These are phyloP conservation scores for Russula dissimulans DNA, from an alignment of 768 basidiomycete genomes.

Conservation along the genomic window DNA sequence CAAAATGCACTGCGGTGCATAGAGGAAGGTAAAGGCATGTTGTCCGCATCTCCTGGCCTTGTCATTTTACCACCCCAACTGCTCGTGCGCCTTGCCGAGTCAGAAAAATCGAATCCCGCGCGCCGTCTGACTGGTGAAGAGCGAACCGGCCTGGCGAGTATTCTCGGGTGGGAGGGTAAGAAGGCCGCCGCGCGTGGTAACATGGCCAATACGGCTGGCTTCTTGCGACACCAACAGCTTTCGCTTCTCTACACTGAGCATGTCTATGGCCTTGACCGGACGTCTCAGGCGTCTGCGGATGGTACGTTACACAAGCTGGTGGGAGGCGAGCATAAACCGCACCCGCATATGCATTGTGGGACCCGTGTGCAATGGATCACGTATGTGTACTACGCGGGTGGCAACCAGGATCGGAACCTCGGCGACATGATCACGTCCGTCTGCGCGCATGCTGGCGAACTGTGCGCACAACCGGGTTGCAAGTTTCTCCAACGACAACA, in stretches of 20 bases:
- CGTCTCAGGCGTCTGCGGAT: not conserved
- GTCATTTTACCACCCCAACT: slow-evolving; percentile 39
- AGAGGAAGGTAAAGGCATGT: slow-evolving; percentile 29
- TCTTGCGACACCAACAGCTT: slow-evolving; percentile 49
- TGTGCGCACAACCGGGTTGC: slow-evolving; percentile 33
- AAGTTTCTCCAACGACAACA: slow-evolving; percentile 5
- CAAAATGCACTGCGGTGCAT: slow-evolving; percentile 34
- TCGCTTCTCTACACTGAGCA: slow-evolving; percentile 42
- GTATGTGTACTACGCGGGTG: slow-evolving; percentile 29
- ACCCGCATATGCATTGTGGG: slow-evolving; percentile 30
- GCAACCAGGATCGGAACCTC: slow-evolving; percentile 27
- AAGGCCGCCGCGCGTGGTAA: slow-evolving; percentile 29
- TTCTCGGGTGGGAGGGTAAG: slow-evolving; percentile 53
- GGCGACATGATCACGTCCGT: slow-evolving; percentile 36
- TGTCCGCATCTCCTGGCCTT: slow-evolving; percentile 50
- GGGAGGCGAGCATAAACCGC: slow-evolving; percentile 11
- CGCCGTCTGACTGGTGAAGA: slow-evolving; percentile 48
- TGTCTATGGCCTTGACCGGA: slow-evolving; percentile 16
- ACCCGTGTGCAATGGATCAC: slow-evolving; percentile 39
- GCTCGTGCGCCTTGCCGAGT: slow-evolving; percentile 40
- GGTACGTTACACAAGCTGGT: slow-evolving; percentile 6
- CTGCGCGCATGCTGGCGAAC: slow-evolving; percentile 25
- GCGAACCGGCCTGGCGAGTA: slow-evolving; percentile 38
- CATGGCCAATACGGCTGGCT: slow-evolving; percentile 44
- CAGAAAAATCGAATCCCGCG: slow-evolving; percentile 35